Base-by-base conservation (phyloP, 202 grass and related monocot genomes). In the Setaria italica region DNA sequence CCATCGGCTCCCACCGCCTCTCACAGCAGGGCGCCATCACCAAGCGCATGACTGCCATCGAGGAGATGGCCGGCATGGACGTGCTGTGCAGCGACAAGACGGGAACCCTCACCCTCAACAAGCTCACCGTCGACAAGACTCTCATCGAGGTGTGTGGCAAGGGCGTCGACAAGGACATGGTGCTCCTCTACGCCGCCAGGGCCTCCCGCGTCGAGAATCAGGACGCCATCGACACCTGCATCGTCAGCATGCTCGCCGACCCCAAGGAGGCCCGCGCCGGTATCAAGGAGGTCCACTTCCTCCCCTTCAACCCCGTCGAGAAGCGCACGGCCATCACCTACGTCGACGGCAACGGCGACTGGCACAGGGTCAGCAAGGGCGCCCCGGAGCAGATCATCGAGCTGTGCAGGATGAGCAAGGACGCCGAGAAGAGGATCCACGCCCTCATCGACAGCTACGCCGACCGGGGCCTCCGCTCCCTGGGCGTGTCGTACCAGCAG, bases 251-350 rank as follows among this genome's bases (percentile, higher is more conserved):
- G 89, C 80, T 96, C 0, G 84, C 87, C 21, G 94, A 96, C 57
- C 89, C 91, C n/a, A 96, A 96, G 74, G 91, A 96, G 87, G 94
- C 94, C 37, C 86, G 91, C 13, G 89, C 87, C 9, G 94, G 94
- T 8, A 93, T 96, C 48, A 51, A 91, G 57, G 94, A 96, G 89
- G 84, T 95, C 34, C 94, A 95, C 51, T 95, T 95, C 73, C 69
- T 95, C 9, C 95, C 95, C n/a, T 98, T 98, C 89, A 98, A 98
- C 80, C 95, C 95, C 1, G 93, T 98, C 0, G 95, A 95, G 43
- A 98, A 98, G 91, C 95, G 95, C 69, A 98, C 93, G 1, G 95
- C 95, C 15, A 95, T 98, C 68, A 98, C 95, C 57, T 98, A 98
- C 93, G 64, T 95, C 13, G 91, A 98, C 77, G 72, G 70, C 21